Base-by-base conservation (phyloP, 176 grass and related monocot species). In the Lolium rigidum region DNA sequence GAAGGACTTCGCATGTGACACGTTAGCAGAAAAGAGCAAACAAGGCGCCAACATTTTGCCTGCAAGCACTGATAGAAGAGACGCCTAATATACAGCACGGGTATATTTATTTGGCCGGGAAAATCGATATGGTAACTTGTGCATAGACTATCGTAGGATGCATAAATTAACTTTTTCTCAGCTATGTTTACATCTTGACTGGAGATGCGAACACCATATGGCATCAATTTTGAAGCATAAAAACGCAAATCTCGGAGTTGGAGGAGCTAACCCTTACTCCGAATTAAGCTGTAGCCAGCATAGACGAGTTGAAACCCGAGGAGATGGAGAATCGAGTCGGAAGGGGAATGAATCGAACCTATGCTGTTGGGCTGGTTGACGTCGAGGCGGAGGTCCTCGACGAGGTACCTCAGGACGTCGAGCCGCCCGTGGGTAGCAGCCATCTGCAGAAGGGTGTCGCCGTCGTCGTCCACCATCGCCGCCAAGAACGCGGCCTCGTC, bases 321-420 rank as follows among this genome's bases (percentile, higher is more conserved):
- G 39, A 46, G 70, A 47, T 22, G 20, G 7, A n/a, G 17, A 43
- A 54, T 54, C 14, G 14, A 54, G 2, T 1, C 3, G 13, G 14
- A 52, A 16, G 18, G 70, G n/a, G 41, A 43, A 43, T 43, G 41
- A 50, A 14, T 7, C 11, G 3, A 74, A 74, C 71, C 71, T 74
- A 26, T 7, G n/a, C 47, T 9, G 46, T 25, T 74, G 44, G 21
- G 44, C 21, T 26, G 71, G 71, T 74, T 74, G 71, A 74, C 14
- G 13, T 74, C 46, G 21, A 74, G 44, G 46, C 22, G 71, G 44
- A 74, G 71, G 46, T 74, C 71, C 46, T 74, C 21, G 62, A 65
- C 25, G 26, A 65, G 62, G 62, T 65, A 65, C 62, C 62, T 65
- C 25, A 65, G 16, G 25, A 65, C 13, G 62, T 65, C 62, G 5